Evolutionary conservation across 805 yeast species (phyloP), one percentile per base, ranked within the genome.

Genomic region (Yarrowia yakushimensis): DNA sequence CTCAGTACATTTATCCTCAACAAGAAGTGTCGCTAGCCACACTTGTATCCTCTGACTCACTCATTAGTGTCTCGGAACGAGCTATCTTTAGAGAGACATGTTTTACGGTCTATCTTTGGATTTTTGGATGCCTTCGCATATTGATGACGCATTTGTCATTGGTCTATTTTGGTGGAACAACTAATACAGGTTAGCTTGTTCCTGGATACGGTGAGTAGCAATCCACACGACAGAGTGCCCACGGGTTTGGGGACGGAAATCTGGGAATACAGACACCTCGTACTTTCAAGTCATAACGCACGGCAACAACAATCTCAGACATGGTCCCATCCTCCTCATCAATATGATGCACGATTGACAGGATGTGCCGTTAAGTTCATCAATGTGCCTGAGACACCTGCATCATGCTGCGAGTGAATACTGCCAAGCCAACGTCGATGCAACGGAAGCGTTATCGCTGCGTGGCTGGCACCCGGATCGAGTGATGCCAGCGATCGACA

Each of bases 381-480:
- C 41, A 41, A 41, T 23, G 46, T 42, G 46, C 46, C 36, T 45
- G 36, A 18, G 27, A 13, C 52, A 45, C 36, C 52, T 45, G 52
- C 52, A 15, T 45, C 25, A 18, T 30, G 36, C 52, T 23, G 36
- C 52, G 13, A 25, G 30, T 27, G 52, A 17, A 30, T 18, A 15
- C 10, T 11, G 7, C 41, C 22, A 36, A 36, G 18, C 23, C 10
- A 36, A 23, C 30, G 45, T 23, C 45, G 18, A 41, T 6, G 28
- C 28, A 22, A 23, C 11, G 2, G 28, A 15, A 33, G 18, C 52
- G 17, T 28, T 28, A 30, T 45, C 52, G 34, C 52, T 45, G 52
- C 36, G 52, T 45, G 45, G 30, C 45, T 39, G 43, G 1, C 17
- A 4, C 27, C 43, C 27, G 45, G 5, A 23, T 5, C 20, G n/a